Evolutionary conservation across 1,284 basidiomycete genomes (phyloP).

Genomic region (Ustilago xerochloae): DNA sequence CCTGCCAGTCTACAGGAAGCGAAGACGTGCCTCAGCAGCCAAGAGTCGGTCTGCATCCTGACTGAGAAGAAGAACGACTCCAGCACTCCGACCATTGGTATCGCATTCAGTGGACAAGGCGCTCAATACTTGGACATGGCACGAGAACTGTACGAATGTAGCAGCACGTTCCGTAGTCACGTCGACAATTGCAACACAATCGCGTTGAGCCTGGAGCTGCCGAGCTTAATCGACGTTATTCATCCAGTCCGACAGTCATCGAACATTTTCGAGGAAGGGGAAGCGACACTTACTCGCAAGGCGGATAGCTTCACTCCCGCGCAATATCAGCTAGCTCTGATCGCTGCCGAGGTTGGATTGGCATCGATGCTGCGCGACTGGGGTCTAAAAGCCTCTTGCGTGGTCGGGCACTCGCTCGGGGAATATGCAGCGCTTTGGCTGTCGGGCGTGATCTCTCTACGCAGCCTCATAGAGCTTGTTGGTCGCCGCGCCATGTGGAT

Average conservation of each 20-base stretch:
- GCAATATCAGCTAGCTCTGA: slow-evolving; percentile 47
- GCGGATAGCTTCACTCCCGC: slow-evolving; percentile 36
- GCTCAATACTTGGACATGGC: slow-evolving; percentile 51
- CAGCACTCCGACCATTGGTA: slow-evolving; percentile 6
- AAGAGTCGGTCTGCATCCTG: slow-evolving; percentile 26
- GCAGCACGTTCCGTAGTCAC: slow-evolving; percentile 24
- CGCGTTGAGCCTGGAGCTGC: slow-evolving; percentile 14
- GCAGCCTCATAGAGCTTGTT: slow-evolving; percentile 40
- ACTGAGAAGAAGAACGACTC: background rate
- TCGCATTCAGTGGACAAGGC: slow-evolving; percentile 52
- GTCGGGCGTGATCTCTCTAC: slow-evolving; percentile 33
- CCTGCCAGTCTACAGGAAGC: slow-evolving; percentile 22
- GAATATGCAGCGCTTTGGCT: slow-evolving; percentile 49
- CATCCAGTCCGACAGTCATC: slow-evolving; percentile 1
- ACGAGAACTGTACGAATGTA: slow-evolving; percentile 30
- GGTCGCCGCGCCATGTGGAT: slow-evolving; percentile 41
- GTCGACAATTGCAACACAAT: slow-evolving; percentile 42
- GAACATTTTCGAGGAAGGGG: background rate
- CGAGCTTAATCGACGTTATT: slow-evolving; percentile 35
- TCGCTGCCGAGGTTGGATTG: slow-evolving; percentile 35
- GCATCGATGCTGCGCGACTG: slow-evolving; percentile 32
- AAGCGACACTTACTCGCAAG: background rate
- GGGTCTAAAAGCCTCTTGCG: slow-evolving; percentile 32
- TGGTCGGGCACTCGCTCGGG: slow-evolving; percentile 51
- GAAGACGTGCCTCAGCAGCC: slow-evolving; percentile 26